phyloP scores from a whole-genome alignment of 495 filamentous ascomycete species.

The Pseudoneurospora amorphoporcata region DNA sequence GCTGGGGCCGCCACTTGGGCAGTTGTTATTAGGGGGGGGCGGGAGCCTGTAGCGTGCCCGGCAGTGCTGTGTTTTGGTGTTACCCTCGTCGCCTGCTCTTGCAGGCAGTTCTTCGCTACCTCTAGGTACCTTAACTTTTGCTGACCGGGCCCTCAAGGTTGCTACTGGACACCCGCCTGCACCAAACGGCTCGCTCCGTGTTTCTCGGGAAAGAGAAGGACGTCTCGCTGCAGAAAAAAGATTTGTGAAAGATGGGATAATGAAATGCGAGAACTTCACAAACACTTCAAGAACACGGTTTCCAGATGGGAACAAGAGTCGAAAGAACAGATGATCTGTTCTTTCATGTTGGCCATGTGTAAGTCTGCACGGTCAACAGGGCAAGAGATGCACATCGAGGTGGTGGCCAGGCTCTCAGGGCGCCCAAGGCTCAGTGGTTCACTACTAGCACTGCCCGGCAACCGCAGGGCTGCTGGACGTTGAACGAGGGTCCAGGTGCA shows the following conservation, averaged over 20 bases:
- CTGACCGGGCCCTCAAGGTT: background rate
- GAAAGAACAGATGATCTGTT: background rate
- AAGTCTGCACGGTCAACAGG: background rate
- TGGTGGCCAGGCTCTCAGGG: background rate
- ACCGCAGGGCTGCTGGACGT: background rate
- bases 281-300: background rate
- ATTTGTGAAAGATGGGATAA: background rate
- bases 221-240: background rate
- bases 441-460: background rate
- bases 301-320: background rate
- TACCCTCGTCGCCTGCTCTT: background rate
- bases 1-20: background rate
- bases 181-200: background rate
- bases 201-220: background rate
- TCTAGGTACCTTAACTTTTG: no score
- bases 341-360: background rate
- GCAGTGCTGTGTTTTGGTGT: background rate
- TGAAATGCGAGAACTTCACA: background rate
- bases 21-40: background rate
- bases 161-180: background rate
- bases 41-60: background rate
- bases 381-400: background rate
- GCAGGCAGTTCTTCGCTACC: background rate
- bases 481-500: background rate
- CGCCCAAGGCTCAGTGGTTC: background rate